Percentiles rank a stretch among this genome's conserved stretches.
These are phyloP conservation scores for Aspergillus transmontanensis DNA, from an alignment of 2,329 filamentous ascomycete genomes.

Conservation along the genomic window DNA sequence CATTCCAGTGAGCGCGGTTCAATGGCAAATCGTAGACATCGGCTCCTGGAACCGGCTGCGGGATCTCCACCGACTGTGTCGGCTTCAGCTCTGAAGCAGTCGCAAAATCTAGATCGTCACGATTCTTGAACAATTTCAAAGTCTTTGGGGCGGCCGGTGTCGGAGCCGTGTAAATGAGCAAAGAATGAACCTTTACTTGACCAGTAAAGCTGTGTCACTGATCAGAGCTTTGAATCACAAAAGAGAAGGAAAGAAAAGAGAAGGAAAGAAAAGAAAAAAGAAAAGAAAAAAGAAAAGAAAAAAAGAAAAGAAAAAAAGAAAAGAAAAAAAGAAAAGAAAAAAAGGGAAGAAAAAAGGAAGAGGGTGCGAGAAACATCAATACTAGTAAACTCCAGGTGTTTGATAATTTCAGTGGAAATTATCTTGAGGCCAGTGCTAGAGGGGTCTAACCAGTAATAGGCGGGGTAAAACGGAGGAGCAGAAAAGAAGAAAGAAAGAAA, in stretches of 20 bases:
- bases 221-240: background rate
- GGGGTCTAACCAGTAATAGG: conserved; percentile 25
- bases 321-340: too few species aligned
- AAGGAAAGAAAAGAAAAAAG: too few species aligned
- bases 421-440: conserved; percentile 14
- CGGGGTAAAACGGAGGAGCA: conserved; percentile 20
- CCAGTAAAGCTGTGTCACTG: conserved; percentile 72
- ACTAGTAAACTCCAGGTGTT: background rate
- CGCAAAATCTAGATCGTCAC: conserved; percentile 81
- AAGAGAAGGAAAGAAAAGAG: too few species aligned
- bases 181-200: conserved; percentile 87
- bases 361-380: background rate
- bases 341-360: too few species aligned
- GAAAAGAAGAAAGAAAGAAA: background rate
- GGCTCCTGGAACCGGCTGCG: conserved; percentile 62
- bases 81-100: conserved; percentile 69
- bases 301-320: too few species aligned
- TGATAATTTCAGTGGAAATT: background rate
- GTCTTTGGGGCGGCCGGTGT: conserved; percentile 74
- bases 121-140: conserved; percentile 85
- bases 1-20: conserved; percentile 84
- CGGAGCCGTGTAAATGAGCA: conserved; percentile 79
- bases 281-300: too few species aligned
- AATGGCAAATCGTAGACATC: conserved; percentile 85
- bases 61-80: conserved; percentile 75